These are phyloP conservation scores for Cucumis melo DNA, from an alignment of 306 rosid genomes.

Conservation along the genomic window DNA sequence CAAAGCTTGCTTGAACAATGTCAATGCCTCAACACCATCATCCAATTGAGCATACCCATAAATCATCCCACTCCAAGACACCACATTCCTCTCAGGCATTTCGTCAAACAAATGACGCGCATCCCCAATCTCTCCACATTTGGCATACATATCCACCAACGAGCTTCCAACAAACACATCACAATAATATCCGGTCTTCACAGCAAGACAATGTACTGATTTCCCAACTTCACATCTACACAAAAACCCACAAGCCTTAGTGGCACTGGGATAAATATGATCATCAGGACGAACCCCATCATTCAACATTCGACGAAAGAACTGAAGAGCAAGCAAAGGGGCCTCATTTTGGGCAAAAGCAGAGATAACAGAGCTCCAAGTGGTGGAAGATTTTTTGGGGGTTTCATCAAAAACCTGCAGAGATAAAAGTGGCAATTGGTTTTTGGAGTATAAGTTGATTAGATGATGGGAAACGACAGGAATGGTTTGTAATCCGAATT, in stretches of 20 bases:
- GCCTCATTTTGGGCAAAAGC: slow-evolving; percentile 67
- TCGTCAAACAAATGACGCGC: slow-evolving; percentile 52
- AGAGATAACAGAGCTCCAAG: slow-evolving; percentile 76
- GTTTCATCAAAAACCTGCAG: slow-evolving; percentile 32
- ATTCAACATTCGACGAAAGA: slow-evolving; percentile 52
- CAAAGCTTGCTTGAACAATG: slow-evolving; percentile 45
- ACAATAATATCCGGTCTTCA: slow-evolving; percentile 37
- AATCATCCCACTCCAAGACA: slow-evolving; percentile 82
- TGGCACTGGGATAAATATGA: slow-evolving; percentile 54
- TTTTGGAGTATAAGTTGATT: slow-evolving; percentile 68
- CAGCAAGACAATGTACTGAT: slow-evolving; percentile 33
- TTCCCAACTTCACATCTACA: slow-evolving; percentile 24
- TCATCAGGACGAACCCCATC: slow-evolving; percentile 36
- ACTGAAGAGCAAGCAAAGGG: slow-evolving; percentile 38
- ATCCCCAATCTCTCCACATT: slow-evolving; percentile 28
- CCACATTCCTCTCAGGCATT: slow-evolving; percentile 66
- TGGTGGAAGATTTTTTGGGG: slow-evolving; percentile 35
- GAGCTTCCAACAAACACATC: slow-evolving; percentile 72
- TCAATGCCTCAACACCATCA: slow-evolving; percentile 49
- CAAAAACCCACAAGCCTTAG: slow-evolving; percentile 53
- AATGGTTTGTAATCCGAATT: slow-evolving; percentile 36
- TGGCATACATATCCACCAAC: slow-evolving; percentile 53
- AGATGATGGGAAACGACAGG: slow-evolving; percentile 61
- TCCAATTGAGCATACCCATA: slow-evolving; percentile 57
- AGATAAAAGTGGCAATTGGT: slow-evolving; percentile 42